Conservation (phyloP, 192 early-diverging fungal species). For the Coemansia sp. region DNA sequence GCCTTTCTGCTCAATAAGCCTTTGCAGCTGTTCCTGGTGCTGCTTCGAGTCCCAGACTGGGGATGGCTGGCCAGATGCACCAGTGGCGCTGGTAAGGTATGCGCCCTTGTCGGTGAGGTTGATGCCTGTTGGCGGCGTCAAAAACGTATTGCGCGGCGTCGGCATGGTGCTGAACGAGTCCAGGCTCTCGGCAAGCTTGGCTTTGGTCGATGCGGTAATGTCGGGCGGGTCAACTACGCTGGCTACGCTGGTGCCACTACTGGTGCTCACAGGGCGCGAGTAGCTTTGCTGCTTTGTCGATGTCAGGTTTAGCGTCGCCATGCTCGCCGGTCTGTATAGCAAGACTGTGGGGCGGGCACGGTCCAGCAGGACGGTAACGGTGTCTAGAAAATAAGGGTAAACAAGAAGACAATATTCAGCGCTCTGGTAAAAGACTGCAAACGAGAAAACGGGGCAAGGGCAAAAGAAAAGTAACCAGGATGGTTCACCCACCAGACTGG, state of each 20-base stretch:
- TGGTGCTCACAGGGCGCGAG: constrained; percentile 50
- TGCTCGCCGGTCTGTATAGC: not conserved
- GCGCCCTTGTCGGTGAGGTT: constrained; percentile 28
- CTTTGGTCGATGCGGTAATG: not conserved
- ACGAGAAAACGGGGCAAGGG: not conserved
- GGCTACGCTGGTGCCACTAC: constrained; percentile 46
- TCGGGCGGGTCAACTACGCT: constrained; percentile 30
- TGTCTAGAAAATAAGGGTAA: not conserved
- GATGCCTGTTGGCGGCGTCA: constrained; percentile 49
- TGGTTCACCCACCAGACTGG: not conserved
- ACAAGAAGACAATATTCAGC: not conserved
- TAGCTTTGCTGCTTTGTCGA: constrained; percentile 19
- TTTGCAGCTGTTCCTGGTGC: constrained; percentile 43
- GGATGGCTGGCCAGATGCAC: not conserved
- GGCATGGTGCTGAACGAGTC: constrained; percentile 54
- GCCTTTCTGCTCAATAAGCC: constrained; percentile 36
- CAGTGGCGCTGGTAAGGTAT: not conserved
- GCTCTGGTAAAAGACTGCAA: not conserved
- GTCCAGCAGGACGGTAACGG: not conserved
- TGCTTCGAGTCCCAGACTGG: constrained; percentile 38
- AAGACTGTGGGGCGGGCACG: not conserved
- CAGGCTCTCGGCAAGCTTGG: constrained; percentile 32
- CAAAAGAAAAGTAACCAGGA: too few relatives aligned
- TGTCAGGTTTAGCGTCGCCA: constrained; percentile 18
- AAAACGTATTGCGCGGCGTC: constrained; percentile 51